Evolutionary conservation across 768 basidiomycete species (phyloP).

Genomic region (Butyriboletus loyo): DNA sequence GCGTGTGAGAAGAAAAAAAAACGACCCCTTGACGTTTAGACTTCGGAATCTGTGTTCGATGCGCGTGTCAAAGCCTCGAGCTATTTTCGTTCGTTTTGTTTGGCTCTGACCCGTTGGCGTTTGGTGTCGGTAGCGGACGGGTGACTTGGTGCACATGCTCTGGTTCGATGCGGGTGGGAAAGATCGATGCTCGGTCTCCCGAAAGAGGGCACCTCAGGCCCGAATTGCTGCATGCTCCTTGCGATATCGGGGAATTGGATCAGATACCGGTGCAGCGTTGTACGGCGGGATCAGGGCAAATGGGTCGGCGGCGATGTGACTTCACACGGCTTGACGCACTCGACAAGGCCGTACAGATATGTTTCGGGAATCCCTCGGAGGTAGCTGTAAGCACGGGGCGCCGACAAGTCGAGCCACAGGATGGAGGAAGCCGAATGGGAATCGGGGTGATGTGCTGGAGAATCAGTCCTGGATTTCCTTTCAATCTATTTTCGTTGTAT

Average conservation of each 20-base stretch:
- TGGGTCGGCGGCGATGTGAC: conserved; percentile 11
- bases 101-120: not conserved
- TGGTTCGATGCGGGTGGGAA: not conserved
- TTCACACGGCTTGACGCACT: not conserved
- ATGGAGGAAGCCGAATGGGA: not conserved
- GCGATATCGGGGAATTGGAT: not conserved
- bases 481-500: not conserved
- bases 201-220: not conserved
- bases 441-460: not conserved
- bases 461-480: not conserved
- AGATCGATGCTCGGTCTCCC: not conserved
- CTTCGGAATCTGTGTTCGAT: conserved; percentile 4
- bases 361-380: not conserved
- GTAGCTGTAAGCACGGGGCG: not conserved
- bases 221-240: not conserved
- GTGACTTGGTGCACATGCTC: conserved; percentile 20
- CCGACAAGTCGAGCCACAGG: not conserved
- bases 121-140: conserved; percentile 21
- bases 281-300: not conserved
- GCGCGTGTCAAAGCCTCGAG: conserved; percentile 8
- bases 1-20: not conserved
- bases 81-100: not conserved
- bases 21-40: conserved; percentile 8
- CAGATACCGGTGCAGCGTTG: not conserved
- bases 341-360: not conserved